These are phyloP conservation scores for Crithidia expoeki DNA, from an alignment of 208 protist genomes.

Conservation along the genomic window DNA sequence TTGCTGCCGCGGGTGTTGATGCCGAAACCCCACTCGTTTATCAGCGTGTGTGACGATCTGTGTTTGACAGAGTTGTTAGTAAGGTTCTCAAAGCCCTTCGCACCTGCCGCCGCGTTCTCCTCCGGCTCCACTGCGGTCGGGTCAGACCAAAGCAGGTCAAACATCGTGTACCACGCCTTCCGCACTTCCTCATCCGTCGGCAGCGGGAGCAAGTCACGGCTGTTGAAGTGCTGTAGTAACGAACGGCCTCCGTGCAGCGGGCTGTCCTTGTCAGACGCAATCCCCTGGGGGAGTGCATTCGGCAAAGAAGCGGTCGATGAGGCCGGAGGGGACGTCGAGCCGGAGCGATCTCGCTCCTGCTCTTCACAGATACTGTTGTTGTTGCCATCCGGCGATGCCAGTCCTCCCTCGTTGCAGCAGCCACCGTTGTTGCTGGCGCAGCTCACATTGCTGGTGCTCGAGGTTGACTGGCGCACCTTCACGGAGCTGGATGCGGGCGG, in stretches of 20 bases:
- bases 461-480: not conserved
- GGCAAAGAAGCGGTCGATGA: constrained; percentile 2
- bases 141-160: constrained; percentile 86
- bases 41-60: constrained; percentile 4
- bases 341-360: not conserved
- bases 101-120: constrained; percentile 4
- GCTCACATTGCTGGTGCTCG: not conserved
- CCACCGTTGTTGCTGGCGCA: not conserved
- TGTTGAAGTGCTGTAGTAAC: constrained; percentile 9
- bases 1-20: constrained; percentile 65
- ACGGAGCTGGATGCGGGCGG: not conserved
- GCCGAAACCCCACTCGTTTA: constrained; percentile 79
- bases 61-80: not conserved
- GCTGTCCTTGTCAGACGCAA: not conserved
- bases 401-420: not conserved
- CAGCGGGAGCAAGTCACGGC: constrained; percentile 20
- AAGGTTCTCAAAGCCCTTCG: not conserved
- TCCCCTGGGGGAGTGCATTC: not conserved
- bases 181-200: constrained; percentile 42
- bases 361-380: not conserved
- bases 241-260: not conserved
- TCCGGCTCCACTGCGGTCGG: constrained; percentile 57
- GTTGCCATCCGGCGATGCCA: not conserved
- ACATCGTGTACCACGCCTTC: constrained; percentile 62
- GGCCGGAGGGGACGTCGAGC: not conserved